Percentiles rank a stretch among this genome's conserved stretches.
These are phyloP conservation scores for Kurtzmaniella fragi DNA, from an alignment of 805 yeast genomes.

Conservation along the genomic window DNA sequence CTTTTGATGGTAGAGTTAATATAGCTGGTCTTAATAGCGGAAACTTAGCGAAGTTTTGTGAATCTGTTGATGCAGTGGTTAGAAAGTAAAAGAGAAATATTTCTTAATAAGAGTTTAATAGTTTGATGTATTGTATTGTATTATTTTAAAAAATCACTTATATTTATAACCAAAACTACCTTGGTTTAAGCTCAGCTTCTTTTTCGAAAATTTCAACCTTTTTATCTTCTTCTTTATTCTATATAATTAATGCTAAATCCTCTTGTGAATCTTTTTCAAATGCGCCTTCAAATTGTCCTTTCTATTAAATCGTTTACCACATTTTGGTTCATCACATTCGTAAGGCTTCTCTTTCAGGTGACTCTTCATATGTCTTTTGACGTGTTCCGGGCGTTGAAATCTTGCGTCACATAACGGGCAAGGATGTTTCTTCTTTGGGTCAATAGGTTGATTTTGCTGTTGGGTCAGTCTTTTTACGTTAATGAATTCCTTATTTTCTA, in stretches of 20 bases:
- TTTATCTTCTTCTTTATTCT: too few relatives aligned
- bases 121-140: too few relatives aligned
- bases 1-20: slow-evolving; percentile 38
- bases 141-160: too few relatives aligned
- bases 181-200: too few relatives aligned
- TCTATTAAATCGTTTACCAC: slow-evolving; percentile 54
- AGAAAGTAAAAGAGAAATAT: slow-evolving; percentile 9
- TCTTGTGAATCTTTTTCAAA: slow-evolving; percentile 54
- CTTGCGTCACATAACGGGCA: slow-evolving; percentile 61
- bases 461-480: slow-evolving; percentile 1
- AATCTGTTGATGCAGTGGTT: slow-evolving; percentile 33
- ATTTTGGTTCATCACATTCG: slow-evolving; percentile 45
- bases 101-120: too few relatives aligned
- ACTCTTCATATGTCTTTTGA: slow-evolving; percentile 56
- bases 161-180: too few relatives aligned
- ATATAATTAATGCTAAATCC: slow-evolving; percentile 4
- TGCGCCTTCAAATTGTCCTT: slow-evolving; percentile 59
- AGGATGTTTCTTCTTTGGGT: slow-evolving; percentile 53
- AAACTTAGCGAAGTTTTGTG: slow-evolving; percentile 35
- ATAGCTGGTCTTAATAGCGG: slow-evolving; percentile 38
- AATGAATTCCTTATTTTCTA: slow-evolving; percentile 7
- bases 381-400: slow-evolving; percentile 71
- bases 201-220: too few relatives aligned
- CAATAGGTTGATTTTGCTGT: slow-evolving; percentile 11
- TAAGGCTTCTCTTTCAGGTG: slow-evolving; percentile 57